phyloP scores from a whole-genome alignment of 208 protist species.

The Vickermania ingenoplastis region DNA sequence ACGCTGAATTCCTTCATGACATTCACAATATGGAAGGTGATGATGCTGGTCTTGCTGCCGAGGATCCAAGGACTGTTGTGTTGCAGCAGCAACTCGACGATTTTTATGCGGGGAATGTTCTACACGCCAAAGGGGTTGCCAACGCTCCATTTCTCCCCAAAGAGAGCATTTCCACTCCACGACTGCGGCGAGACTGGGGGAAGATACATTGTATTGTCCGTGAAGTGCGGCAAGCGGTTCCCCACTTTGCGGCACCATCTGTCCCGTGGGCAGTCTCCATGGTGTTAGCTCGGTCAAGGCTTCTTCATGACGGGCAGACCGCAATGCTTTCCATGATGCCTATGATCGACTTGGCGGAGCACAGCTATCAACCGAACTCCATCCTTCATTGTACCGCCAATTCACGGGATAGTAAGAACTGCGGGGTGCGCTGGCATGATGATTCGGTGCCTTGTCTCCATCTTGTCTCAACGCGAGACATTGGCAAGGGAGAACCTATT shows the following conservation, averaged over 20 bases:
- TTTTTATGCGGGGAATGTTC: conserved; percentile 71
- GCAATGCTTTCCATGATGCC: conserved; percentile 55
- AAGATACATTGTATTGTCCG: conserved; percentile 40
- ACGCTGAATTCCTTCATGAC: conserved; percentile 82
- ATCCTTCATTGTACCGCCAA: background rate
- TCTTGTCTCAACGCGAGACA: conserved; percentile 27
- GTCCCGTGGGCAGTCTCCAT: conserved; percentile 73
- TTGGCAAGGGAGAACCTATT: conserved; percentile 37
- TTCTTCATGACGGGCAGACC: too few relatives aligned
- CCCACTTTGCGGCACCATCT: conserved; percentile 72
- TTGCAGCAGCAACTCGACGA: conserved; percentile 30
- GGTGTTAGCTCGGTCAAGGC: conserved; percentile 58
- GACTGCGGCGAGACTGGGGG: conserved; percentile 56
- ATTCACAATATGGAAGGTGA: conserved; percentile 56
- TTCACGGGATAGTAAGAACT: background rate
- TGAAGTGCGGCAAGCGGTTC: conserved; percentile 63
- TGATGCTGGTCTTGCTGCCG: conserved; percentile 10
- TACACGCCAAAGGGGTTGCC: conserved; percentile 33
- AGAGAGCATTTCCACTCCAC: conserved; percentile 18
- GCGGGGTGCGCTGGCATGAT: conserved; percentile 28
- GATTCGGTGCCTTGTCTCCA: conserved; percentile 31
- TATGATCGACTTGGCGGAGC: conserved; percentile 75
- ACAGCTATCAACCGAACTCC: conserved; percentile 56
- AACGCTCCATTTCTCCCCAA: conserved; percentile 76
- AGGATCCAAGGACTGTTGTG: conserved; percentile 8